phyloP scores from a whole-genome alignment of 2,329 filamentous ascomycete species.

The Microcera coccophila region DNA sequence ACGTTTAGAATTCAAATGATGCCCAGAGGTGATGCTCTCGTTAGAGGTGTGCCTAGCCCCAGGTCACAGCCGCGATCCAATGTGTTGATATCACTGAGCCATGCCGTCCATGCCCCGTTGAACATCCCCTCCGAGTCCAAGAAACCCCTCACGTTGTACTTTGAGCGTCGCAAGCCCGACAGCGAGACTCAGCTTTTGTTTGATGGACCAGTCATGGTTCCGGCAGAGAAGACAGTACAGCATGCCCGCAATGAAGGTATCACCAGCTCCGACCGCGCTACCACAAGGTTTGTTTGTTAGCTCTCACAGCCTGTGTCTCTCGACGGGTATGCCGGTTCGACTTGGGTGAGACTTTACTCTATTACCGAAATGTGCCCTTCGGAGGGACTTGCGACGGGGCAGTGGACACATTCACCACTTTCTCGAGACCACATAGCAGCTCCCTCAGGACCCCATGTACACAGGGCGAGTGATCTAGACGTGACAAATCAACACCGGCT shows the following conservation, averaged over 20 bases:
- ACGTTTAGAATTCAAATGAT: too few species aligned
- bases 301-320: slow-evolving; percentile 4
- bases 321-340: slow-evolving; percentile 1
- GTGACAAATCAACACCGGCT: slow-evolving; percentile 6
- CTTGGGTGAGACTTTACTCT: slow-evolving; percentile 49
- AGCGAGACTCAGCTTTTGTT: slow-evolving; percentile 54
- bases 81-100: too few species aligned
- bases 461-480: slow-evolving; percentile 46
- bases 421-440: slow-evolving; percentile 33
- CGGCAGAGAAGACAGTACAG: slow-evolving; percentile 58
- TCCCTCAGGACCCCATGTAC: slow-evolving; percentile 58
- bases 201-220: slow-evolving; percentile 44
- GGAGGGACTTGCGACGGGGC: slow-evolving; percentile 38
- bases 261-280: slow-evolving; percentile 69
- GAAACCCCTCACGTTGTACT: slow-evolving; percentile 64
- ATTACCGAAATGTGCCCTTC: slow-evolving; percentile 45
- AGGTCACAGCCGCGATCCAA: too few species aligned
- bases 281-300: slow-evolving; percentile 21
- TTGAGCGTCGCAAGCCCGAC: slow-evolving; percentile 65
- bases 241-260: slow-evolving; percentile 71
- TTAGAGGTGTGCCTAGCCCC: too few species aligned
- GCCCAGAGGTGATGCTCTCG: too few species aligned
- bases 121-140: slow-evolving; percentile 42
- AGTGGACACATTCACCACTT: slow-evolving; percentile 28
- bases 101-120: too few species aligned